Evolutionary conservation across 768 basidiomycete species (phyloP), one percentile per base, ranked within the genome.

Genomic region (Lactarius trivialis): DNA sequence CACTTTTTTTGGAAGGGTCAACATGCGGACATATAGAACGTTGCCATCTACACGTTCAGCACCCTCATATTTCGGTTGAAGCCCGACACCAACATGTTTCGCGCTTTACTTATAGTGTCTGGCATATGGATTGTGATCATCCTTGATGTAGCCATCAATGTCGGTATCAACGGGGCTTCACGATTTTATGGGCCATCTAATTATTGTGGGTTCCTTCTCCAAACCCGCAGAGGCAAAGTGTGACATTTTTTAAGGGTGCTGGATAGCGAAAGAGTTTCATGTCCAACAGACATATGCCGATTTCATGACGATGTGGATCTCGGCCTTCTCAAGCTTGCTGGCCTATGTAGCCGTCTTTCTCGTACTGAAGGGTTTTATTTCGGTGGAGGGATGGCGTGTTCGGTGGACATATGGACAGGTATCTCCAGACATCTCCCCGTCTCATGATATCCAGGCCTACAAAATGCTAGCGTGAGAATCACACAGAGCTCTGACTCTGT

Each of bases 281-380:
- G 68, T 68, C 6, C 76, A 81, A 61, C 73, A 73, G 52, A 77
- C 82, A 12, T 74, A 74, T 8, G 73, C 81, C 3, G 81, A 81
- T 60, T 83, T 82, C 60, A 59, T 79, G n/a, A 82, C 80, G 79
- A 70, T 81, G 45, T 84, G 82, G 81, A 57, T 77, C 7, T 71
- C 81, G 0, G 78, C 75, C 2, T 67, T 78, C 33, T 53, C 74
- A 12, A 78, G 79, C 71, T 52, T 78, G 41, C 56, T 79, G 14
- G 72, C 81, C 7, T 82, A 82, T 63, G 67, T 75, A 7, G 73
- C 78, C 39, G 77, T 80, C 66, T 78, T 76, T 50, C 68, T 81
- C 15, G 74, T 78, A 12, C 71, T 82, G 65, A 68, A 71, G 8
- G 76, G 76, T 45, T 65, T 76, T 63, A 55, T 80, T 14, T 64